Evolutionary conservation across 441 rosid genomes (phyloP).

Genomic region (Syzygium malaccense): DNA sequence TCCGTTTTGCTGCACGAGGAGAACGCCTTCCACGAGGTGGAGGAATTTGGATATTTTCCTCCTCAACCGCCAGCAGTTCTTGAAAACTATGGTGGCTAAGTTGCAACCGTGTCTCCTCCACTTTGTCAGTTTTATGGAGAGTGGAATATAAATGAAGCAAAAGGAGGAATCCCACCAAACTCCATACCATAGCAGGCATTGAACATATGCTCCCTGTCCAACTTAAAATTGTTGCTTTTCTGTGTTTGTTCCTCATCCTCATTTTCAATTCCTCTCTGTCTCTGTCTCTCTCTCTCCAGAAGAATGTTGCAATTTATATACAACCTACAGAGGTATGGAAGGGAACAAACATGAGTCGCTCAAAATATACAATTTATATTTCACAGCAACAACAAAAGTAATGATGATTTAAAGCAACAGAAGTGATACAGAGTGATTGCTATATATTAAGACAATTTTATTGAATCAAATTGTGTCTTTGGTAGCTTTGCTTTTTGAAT

Average conservation of each 20-base stretch:
- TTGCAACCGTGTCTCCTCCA: constrained; percentile 30
- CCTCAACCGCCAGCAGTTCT: constrained; percentile 74
- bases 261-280: constrained; percentile 38
- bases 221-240: constrained; percentile 56
- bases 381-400: background rate
- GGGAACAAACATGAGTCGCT: background rate
- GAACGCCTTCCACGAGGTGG: constrained; percentile 77
- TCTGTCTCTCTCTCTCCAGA: constrained; percentile 26
- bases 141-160: constrained; percentile 49
- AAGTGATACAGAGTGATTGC: background rate
- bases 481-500: background rate
- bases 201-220: constrained; percentile 78
- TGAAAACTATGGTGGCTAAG: constrained; percentile 21
- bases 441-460: background rate
- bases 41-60: constrained; percentile 60
- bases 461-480: background rate
- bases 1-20: constrained; percentile 69
- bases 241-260: constrained; percentile 73
- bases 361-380: background rate
- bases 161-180: constrained; percentile 60
- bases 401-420: background rate
- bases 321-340: background rate
- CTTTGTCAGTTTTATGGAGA: constrained; percentile 29
- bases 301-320: constrained; percentile 35
- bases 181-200: constrained; percentile 46